Base-by-base conservation (phyloP, 2,329 filamentous ascomycete genomes). In the Colletotrichum liriopes region DNA sequence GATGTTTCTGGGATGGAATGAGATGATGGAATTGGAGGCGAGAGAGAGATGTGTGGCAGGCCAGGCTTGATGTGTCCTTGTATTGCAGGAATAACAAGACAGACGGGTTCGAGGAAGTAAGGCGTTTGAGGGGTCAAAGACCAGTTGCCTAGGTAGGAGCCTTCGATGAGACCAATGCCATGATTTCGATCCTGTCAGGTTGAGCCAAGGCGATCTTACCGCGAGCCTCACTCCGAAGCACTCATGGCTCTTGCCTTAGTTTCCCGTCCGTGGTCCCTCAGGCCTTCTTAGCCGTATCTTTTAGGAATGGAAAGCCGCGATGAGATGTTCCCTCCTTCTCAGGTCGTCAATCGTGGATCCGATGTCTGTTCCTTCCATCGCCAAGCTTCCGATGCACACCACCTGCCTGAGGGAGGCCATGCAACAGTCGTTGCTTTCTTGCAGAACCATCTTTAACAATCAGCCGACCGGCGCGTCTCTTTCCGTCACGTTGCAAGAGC, bases 221-320 rank as follows among this genome's bases (percentile, higher is more conserved):
- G 12, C 9, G 4, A 0, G 20, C 1, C 20, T n/a, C 45, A n/a
- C 5, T n/a, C n/a, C 1, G 23, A 9, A 11, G 20, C 11, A 0
- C 9, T 9, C 43, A 47, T n/a, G 8, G 1, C 20, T 23, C 12
- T 26, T 26, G 3, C n/a, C 47, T 26, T 1, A 26, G 2, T 3
- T 3, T 8, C 26, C 23, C 26, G 5, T 26, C n/a, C 20, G 8
- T 16, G 16, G 3, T 16, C 16, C 26, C 3, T 26, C 2, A 11
- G 11, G 12, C n/a, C 7, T 26, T 26, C n/a, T 26, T 26, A 26
- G 23, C 23, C 23, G 23, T 2, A 26, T 26, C 23, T 26, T 26
- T 26, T 26, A 26, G 23, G 23, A 26, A 26, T 26, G 23, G 23
- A 26, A 49, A 14, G 45, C 8, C 9, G 11, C 11, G n/a, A 6